These are phyloP conservation scores for Viola pubescens DNA, from an alignment of 441 rosid species.

Conservation along the genomic window DNA sequence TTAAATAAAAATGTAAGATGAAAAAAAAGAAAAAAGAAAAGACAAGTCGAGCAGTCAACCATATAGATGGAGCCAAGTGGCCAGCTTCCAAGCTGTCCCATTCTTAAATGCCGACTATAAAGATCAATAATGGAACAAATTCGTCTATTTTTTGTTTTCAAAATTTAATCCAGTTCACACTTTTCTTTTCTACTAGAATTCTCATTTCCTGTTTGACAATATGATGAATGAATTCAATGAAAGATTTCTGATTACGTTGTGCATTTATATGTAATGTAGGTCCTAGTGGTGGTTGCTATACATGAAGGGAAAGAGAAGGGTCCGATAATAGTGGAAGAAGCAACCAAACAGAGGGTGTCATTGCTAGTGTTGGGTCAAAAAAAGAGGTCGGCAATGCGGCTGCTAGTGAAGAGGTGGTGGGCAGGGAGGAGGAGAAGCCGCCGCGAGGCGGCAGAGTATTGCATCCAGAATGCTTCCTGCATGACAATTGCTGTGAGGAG, in stretches of 20 bases:
- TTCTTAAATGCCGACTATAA: too few species aligned
- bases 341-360: conserved; percentile 46
- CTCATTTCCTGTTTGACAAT: neutral
- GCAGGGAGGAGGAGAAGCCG: conserved; percentile 27
- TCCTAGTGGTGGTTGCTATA: conserved; percentile 47
- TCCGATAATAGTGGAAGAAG: conserved; percentile 55
- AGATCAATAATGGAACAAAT: neutral
- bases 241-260: neutral
- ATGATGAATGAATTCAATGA: neutral
- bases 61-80: too few species aligned
- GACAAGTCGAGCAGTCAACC: too few species aligned
- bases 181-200: too few species aligned
- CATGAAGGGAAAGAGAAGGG: conserved; percentile 74
- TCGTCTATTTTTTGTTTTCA: too few species aligned
- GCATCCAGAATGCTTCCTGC: conserved; percentile 74
- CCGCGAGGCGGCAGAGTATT: conserved; percentile 46
- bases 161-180: neutral
- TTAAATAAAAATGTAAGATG: too few species aligned
- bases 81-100: too few species aligned
- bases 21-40: too few species aligned
- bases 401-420: conserved; percentile 62
- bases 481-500: conserved; percentile 76
- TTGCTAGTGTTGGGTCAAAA: conserved; percentile 73
- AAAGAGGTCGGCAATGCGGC: conserved; percentile 54
- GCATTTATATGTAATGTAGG: conserved; percentile 23